Evolutionary conservation across 2,329 filamentous ascomycete species (phyloP).

Genomic region (Penicillium vulpinum): DNA sequence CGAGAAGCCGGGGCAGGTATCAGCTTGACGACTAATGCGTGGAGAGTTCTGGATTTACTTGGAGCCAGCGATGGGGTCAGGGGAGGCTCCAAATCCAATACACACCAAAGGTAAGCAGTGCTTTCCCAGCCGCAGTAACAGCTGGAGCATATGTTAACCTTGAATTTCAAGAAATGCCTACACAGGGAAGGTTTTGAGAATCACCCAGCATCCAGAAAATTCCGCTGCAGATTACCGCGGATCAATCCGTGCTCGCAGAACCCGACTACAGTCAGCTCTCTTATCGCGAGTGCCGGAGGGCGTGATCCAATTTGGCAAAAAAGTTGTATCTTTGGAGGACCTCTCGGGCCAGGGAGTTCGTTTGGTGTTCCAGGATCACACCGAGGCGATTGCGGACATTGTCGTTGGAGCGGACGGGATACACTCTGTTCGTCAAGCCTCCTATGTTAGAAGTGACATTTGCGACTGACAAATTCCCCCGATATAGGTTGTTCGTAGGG

Average conservation of each 20-base stretch:
- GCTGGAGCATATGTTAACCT: not conserved
- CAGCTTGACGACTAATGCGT: conserved; percentile 49
- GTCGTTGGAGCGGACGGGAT: conserved; percentile 57
- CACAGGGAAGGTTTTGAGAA: conserved; percentile 13
- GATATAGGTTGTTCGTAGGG: conserved; percentile 42
- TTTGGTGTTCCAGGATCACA: conserved; percentile 51
- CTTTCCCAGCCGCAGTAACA: not conserved
- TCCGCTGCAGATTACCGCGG: conserved; percentile 15
- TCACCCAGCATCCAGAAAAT: conserved; percentile 27
- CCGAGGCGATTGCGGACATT: conserved; percentile 43
- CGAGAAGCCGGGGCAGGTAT: conserved; percentile 53
- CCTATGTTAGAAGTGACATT: not conserved
- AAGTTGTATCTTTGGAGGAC: conserved; percentile 44
- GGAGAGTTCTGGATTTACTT: conserved; percentile 50
- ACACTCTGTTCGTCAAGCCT: conserved; percentile 43
- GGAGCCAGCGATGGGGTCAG: conserved; percentile 44
- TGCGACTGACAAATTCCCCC: not conserved
- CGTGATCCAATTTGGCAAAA: conserved; percentile 49
- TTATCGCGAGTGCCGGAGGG: conserved; percentile 48
- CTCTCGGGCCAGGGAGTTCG: conserved; percentile 38
- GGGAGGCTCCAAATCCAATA: conserved; percentile 36
- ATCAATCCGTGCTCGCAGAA: conserved; percentile 32
- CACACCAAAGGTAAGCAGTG: conserved; percentile 15
- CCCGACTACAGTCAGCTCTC: conserved; percentile 51
- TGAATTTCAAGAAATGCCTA: conserved; percentile 12